A percentile compares a stretch with the other conserved stretches of the same genome.
phyloP scores from a whole-genome alignment of 73 alveolate genomes.

The Paramecium primaurelia region DNA sequence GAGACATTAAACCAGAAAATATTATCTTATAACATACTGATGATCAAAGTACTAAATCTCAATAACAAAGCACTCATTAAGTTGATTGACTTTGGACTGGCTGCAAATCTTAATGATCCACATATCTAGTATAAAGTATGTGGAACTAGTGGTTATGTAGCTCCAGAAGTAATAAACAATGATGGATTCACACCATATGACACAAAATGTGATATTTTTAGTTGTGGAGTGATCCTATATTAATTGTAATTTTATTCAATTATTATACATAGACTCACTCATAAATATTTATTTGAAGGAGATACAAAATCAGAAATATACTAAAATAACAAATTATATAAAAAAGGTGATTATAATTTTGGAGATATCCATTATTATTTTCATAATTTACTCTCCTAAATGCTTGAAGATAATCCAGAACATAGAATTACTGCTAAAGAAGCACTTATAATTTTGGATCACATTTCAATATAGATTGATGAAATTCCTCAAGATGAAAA shows the following conservation, averaged over 20 bases:
- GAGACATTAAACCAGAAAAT: slow-evolving; percentile 55
- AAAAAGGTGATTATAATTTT: background rate
- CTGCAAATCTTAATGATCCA: slow-evolving; percentile 43
- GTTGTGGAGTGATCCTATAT: slow-evolving; percentile 27
- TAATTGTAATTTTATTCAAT: background rate
- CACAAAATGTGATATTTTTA: background rate
- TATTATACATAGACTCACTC: background rate
- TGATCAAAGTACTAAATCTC: background rate
- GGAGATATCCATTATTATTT: background rate
- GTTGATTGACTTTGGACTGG: slow-evolving; percentile 55
- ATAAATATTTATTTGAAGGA: background rate
- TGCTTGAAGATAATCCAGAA: background rate
- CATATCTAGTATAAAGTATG: slow-evolving; percentile 3
- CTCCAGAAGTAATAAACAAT: slow-evolving; percentile 58
- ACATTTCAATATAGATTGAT: background rate
- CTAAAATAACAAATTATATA: background rate
- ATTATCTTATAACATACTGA: background rate
- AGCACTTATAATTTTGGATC: background rate
- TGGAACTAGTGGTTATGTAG: slow-evolving; percentile 64
- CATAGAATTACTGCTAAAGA: background rate
- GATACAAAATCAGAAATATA: background rate
- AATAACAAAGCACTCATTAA: background rate
- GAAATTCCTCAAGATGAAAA: background rate
- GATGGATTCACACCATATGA: background rate
- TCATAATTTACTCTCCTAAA: background rate